Percentiles rank a stretch among this genome's conserved stretches.
phyloP scores from a whole-genome alignment of 202 grass and related monocot species.

The Thinopyrum obtusiflorum region DNA sequence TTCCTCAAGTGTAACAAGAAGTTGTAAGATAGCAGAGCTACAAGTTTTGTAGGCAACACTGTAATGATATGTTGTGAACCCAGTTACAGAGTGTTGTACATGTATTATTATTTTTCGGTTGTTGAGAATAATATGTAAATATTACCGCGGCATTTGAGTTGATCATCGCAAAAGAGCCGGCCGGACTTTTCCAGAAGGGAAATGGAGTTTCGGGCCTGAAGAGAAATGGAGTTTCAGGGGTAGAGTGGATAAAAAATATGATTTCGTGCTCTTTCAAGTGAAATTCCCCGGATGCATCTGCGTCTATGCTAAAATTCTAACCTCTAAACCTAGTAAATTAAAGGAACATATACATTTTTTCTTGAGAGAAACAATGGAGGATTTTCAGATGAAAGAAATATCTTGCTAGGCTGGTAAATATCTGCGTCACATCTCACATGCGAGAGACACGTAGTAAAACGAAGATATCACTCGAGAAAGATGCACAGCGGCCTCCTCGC shows the following conservation, averaged over 20 bases:
- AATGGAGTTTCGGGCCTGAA: background rate
- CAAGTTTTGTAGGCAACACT: constrained; percentile 6
- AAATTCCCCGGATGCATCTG: background rate
- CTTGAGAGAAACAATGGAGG: background rate
- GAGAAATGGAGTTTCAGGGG: background rate
- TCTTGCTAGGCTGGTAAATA: background rate
- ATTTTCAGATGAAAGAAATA: background rate
- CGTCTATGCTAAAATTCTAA: too few relatives aligned
- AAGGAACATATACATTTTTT: background rate
- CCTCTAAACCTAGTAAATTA: background rate
- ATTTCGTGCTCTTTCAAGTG: background rate
- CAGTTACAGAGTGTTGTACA: background rate
- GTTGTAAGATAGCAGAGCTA: constrained; percentile 7
- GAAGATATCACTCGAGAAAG: background rate
- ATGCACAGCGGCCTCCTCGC: constrained; percentile 28
- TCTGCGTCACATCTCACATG: background rate
- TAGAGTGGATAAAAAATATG: background rate
- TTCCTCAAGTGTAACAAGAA: constrained; percentile 59
- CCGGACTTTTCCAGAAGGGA: background rate
- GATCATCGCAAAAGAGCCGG: background rate
- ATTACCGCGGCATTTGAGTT: background rate
- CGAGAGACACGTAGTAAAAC: background rate
- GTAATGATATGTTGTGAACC: background rate
- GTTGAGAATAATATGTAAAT: constrained; percentile 29
- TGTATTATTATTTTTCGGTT: background rate